Base-by-base conservation (phyloP, 345 rosid species). In the Bruguiera sexangula region DNA sequence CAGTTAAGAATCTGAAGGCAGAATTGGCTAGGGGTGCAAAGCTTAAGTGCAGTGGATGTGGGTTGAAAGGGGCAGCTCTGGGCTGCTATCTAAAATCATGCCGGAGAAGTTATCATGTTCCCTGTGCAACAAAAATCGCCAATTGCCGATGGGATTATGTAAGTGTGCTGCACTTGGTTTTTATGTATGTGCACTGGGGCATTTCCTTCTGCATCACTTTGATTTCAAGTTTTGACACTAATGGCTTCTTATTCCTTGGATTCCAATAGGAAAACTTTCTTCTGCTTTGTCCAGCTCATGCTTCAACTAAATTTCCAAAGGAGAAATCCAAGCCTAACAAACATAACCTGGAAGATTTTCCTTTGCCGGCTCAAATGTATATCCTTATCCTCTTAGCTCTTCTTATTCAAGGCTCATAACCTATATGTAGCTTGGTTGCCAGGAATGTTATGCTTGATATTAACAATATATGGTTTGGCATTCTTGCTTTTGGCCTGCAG, bases 131-230 rank as follows among this genome's bases (percentile, higher is more conserved):
- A 43, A 80, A 88, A 75, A 78, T 78, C 13, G 52, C 83, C 3
- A 82, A 74, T 51, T 91, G 97, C 68, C 88, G 98, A 29, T 94
- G 98, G 98, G 93, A 89, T 65, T 26, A 59, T 78, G 96, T 87
- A 82, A 79, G 87, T 76, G 26, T 27, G 1, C 36, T 57, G 26
- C 63, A 31, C 43, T 62, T 66, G 27, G 50, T 27, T 30, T 43
- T 7, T 32, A 34, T 68, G 8, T 29, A 24, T 65, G 36, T 26
- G n/a, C 46, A 5, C 6, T 63, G 22, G 31, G 37, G 37, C 39
- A 9, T 26, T 62, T 68, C n/a, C n/a, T 63, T 53, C 50, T 58
- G 22, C 29, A 67, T 61, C 26, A 22, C n/a, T 22, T 46, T 64
- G 31, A 58, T 52, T 39, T 71, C 18, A 56, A 34, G 52, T 16